A percentile compares a stretch with the other conserved stretches of the same genome.
These are phyloP conservation scores for Aspergillus sp. DNA, from an alignment of 2,329 filamentous ascomycete genomes.

Conservation along the genomic window DNA sequence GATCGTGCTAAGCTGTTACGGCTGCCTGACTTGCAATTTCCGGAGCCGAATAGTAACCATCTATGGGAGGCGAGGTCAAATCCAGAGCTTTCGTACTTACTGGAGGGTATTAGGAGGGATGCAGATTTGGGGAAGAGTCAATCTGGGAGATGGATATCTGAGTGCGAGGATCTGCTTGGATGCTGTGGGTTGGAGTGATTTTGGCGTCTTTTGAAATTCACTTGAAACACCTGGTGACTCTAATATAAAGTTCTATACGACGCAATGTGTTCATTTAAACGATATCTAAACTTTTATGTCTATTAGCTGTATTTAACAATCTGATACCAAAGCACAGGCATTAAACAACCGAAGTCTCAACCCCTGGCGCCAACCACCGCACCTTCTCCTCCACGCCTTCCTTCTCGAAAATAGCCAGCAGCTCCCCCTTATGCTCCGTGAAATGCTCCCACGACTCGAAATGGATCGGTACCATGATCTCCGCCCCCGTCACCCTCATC, in stretches of 20 bases:
- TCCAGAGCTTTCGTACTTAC: neutral
- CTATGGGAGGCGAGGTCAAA: slow-evolving; percentile 13
- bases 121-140: neutral
- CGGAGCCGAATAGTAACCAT: slow-evolving; percentile 11
- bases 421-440: slow-evolving; percentile 30
- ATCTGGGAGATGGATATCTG: neutral
- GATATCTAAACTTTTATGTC: neutral
- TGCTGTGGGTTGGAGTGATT: neutral
- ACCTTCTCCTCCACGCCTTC: neutral
- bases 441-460: slow-evolving; percentile 50
- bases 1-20: slow-evolving; percentile 3
- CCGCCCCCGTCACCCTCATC: slow-evolving; percentile 40
- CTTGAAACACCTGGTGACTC: too few species aligned
- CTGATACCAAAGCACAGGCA: neutral
- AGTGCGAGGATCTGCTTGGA: neutral
- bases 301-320: neutral
- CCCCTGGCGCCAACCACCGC: neutral
- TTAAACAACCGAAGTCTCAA: neutral
- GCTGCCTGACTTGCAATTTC: slow-evolving; percentile 19
- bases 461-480: slow-evolving; percentile 48
- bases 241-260: neutral
- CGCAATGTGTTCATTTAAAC: too few species aligned
- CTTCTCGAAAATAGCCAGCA: slow-evolving; percentile 29
- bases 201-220: neutral
- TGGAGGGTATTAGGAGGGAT: neutral